phyloP scores from a whole-genome alignment of 257 asterid species.

The Nicotiana obtusifolia region DNA sequence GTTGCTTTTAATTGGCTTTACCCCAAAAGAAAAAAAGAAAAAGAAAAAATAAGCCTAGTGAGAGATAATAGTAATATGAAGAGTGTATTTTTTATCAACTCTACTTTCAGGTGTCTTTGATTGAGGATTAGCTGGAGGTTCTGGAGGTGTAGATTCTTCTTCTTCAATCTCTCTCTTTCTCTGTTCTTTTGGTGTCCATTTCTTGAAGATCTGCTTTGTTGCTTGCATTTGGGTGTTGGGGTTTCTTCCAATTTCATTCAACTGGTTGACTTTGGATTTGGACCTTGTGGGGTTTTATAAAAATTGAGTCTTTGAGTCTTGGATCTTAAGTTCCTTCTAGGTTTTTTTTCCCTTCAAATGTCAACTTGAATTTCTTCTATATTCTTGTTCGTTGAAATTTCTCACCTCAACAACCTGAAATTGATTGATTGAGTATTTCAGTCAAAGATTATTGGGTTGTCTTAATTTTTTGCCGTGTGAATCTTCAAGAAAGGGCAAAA shows the following conservation, averaged over 20 bases:
- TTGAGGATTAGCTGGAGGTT: constrained; percentile 15
- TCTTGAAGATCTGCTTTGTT: constrained; percentile 45
- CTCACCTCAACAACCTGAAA: background rate
- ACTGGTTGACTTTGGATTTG: constrained; percentile 16
- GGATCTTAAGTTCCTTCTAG: constrained; percentile 21
- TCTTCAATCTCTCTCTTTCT: constrained; percentile 10
- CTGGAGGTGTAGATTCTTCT: constrained; percentile 13
- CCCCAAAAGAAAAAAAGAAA: constrained; percentile 18
- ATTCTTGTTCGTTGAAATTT: constrained; percentile 2
- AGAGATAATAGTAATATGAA: background rate
- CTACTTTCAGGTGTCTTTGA: constrained; percentile 31
- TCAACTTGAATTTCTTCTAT: background rate
- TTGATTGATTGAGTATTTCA: constrained; percentile 1
- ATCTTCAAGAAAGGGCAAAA: constrained; percentile 24
- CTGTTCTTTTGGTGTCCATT: constrained; percentile 18
- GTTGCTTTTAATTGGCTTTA: constrained; percentile 35
- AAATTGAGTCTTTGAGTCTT: constrained; percentile 33
- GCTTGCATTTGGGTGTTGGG: constrained; percentile 5
- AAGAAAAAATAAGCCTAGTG: constrained; percentile 8
- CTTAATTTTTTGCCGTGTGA: background rate
- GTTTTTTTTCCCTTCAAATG: background rate
- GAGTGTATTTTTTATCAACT: background rate
- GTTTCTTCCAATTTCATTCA: constrained; percentile 8
- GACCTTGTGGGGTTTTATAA: constrained; percentile 19
- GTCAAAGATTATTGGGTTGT: background rate